Evolutionary conservation across 352 stramenopile species (phyloP).

Genomic region (Globisporangium lucens): DNA sequence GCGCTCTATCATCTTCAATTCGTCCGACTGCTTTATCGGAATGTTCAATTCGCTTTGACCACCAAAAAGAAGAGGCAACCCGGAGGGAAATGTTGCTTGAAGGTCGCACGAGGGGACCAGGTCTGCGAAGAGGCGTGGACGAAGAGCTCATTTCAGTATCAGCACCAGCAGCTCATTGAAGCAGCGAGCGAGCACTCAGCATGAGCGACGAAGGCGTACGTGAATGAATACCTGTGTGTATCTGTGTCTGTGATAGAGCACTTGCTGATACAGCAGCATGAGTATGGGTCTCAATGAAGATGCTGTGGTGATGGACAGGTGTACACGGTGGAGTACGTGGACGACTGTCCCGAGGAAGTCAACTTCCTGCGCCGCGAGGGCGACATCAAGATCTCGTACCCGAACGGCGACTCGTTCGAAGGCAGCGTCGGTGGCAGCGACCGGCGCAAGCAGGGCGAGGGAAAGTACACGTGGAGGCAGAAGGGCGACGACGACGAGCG

Average conservation of each 20-base stretch:
- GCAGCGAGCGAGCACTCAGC: neutral
- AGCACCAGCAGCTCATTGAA: neutral
- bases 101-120: neutral
- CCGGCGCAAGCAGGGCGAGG: constrained; percentile 79
- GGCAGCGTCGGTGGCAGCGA: constrained; percentile 67
- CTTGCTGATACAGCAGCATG: neutral
- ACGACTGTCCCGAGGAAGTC: constrained; percentile 80
- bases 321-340: constrained; percentile 83
- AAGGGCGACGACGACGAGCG: constrained; percentile 57
- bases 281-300: neutral
- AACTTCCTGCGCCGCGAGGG: constrained; percentile 86
- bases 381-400: constrained; percentile 86
- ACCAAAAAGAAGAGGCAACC: neutral
- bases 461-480: constrained; percentile 88
- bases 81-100: neutral
- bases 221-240: neutral
- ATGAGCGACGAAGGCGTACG: constrained; percentile 57
- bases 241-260: no score
- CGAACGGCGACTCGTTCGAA: constrained; percentile 90
- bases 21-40: no score
- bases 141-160: constrained; percentile 4
- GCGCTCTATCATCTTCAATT: constrained; percentile 34
- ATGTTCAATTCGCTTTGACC: neutral
- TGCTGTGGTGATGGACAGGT: constrained; percentile 28
- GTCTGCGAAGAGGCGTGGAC: constrained; percentile 20